Base-by-base conservation (phyloP, 2,329 filamentous ascomycete species). In the Leptographium galeiforme region DNA sequence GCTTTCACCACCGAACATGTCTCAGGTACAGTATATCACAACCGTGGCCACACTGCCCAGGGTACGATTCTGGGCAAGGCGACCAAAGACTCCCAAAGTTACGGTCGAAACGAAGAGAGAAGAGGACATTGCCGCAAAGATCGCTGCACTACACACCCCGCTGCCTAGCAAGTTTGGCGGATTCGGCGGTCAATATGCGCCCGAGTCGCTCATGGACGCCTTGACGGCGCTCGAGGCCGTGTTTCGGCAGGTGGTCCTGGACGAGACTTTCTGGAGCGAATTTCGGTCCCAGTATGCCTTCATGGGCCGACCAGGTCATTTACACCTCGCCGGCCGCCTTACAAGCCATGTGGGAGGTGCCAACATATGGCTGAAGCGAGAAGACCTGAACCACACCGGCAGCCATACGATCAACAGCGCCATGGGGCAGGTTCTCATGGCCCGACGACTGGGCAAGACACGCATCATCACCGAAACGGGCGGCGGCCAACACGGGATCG, bases 391-490 rank as follows among this genome's bases (percentile, higher is more conserved):
- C 71, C 93, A 98, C 68, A 98, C 93, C 10, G 93, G 93, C 60
- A 94, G 87, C 57, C 93, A 98, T 77, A 98, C 98, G 79, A 97
- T 98, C 76, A 98, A 98, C 76, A 98, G 97, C 63, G 93, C 93
- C 0, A 75, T 98, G 10, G 93, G 93, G 2, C 93, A 98, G 69
- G 82, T 96, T 48, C 78, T 98, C 13, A 73, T 98, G 41, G 93
- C 93, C 2, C 79, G 79, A 61, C 78, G 89, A 57, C 72, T 98
- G 50, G 93, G 93, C 50, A 98, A 98, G 79, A 96, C 84, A 6
- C 86, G 89, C 67, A 97, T 98, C 62, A 97, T 98, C 62, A 93
- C 93, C 48, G 93, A 98, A 72, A 98, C 93, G 16, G 93, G 93
- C 60, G 93, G 93, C 52, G 93, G 93, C 18, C 93, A 98, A 72